Percentiles rank a stretch among this genome's conserved stretches.
These are phyloP conservation scores for Leptosphaerulina australis DNA, from an alignment of 2,329 filamentous ascomycete species.

Conservation along the genomic window DNA sequence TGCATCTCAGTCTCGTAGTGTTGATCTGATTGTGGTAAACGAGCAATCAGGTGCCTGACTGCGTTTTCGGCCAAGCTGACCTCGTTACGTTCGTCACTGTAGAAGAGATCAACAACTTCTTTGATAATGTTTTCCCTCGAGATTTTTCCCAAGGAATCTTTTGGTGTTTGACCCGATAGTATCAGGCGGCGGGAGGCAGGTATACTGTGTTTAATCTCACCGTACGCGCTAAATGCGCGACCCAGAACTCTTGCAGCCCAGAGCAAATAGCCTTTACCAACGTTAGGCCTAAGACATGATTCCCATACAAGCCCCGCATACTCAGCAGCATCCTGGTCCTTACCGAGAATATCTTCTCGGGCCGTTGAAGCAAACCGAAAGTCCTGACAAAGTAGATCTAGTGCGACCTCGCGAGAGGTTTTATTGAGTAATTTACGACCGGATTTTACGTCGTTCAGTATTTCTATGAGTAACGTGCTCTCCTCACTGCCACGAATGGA, in stretches of 20 bases:
- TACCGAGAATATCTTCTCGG: constrained; percentile 70
- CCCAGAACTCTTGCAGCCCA: constrained; percentile 90
- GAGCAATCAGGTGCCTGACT: constrained; percentile 41
- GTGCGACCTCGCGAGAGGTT: constrained; percentile 71
- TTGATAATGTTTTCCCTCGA: constrained; percentile 46
- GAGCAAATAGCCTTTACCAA: constrained; percentile 72
- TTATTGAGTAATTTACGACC: constrained; percentile 70
- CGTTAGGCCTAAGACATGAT: constrained; percentile 68
- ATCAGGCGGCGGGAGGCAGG: constrained; percentile 37
- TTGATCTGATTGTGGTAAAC: constrained; percentile 26
- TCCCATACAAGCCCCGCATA: constrained; percentile 75
- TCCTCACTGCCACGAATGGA: constrained; percentile 74
- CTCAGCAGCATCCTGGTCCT: constrained; percentile 66
- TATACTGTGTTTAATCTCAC: constrained; percentile 61
- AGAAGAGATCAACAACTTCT: constrained; percentile 46
- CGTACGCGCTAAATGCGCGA: constrained; percentile 71
- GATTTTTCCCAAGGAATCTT: constrained; percentile 34
- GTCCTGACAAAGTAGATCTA: constrained; percentile 74
- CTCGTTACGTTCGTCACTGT: constrained; percentile 48
- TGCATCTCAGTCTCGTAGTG: constrained; percentile 39
- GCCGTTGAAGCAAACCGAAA: constrained; percentile 68
- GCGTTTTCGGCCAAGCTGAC: constrained; percentile 55
- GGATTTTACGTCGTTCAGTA: constrained; percentile 74
- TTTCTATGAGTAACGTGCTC: constrained; percentile 76
- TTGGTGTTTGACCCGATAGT: constrained; percentile 21